Evolutionary conservation across 306 rosid species (phyloP), one percentile per base, ranked within the genome.

Genomic region (Abrus pulchellus): DNA sequence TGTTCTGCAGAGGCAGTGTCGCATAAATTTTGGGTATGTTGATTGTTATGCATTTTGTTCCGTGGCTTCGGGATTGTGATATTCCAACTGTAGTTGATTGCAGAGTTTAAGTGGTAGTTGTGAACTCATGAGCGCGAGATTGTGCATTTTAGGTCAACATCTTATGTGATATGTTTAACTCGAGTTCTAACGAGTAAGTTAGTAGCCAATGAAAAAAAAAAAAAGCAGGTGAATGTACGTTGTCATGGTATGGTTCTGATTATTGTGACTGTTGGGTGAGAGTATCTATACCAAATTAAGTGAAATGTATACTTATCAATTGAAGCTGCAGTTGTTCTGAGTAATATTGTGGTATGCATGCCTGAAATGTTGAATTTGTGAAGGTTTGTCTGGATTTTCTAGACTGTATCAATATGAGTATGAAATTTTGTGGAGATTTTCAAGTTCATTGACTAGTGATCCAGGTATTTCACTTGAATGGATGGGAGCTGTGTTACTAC

Each of bases 11-110:
- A 88, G 80, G 84, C 91, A 4, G 54, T 96, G 33, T 90, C 99
- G 0, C 98, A 93, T 88, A 88, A 98, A 83, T 96, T 92, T 63
- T 96, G 99, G 99, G 99, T 96, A 84, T 14, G 89, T 71, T 84
- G 75, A 52, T 32, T 63, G 41, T 53, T 36, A 27, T 57, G 12
- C 1, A 29, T 10, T 74, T 13, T 65, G 68, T 55, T 59, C 45
- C 1, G 44, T 38, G 38, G 43, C 30, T 72, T 65, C 20, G 20
- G 43, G 50, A 40, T 68, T 75, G 44, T 59, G 33, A 12, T 59
- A 72, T 79, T 54, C 14, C 66, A 20, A n/a, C 20, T 45, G 20
- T 20, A 20, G 20, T 40, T 69, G 44, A 29, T 30, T 13, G 33
- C 27, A 28, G 75, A 13, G 74, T 48, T 62, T 20, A 20, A 3